Evolutionary conservation across 2,329 filamentous ascomycete species (phyloP).

Genomic region (Colletotrichum sp.): DNA sequence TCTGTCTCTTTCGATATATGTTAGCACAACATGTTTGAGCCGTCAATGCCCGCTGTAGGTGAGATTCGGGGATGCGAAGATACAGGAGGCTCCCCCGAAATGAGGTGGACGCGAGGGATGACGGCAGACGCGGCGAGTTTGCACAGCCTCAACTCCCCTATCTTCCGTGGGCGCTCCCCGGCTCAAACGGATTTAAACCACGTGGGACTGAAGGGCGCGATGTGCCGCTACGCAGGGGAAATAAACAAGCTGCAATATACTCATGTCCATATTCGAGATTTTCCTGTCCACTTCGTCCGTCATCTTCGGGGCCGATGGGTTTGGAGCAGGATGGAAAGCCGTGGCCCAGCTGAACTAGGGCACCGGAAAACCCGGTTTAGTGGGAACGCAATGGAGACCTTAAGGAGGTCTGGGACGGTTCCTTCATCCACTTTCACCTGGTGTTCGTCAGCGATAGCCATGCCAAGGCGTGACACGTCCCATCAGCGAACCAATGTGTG

Average conservation of each 20-base stretch:
- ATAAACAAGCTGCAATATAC: not conserved
- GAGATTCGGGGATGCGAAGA: not conserved
- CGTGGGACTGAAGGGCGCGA: not conserved
- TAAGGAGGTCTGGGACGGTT: not conserved
- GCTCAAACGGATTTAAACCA: not conserved
- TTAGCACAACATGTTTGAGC: not conserved
- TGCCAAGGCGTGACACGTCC: not conserved
- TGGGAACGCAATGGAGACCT: not conserved
- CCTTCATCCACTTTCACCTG: not conserved
- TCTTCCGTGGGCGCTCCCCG: not conserved
- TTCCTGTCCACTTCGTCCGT: not conserved
- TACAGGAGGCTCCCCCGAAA: not conserved
- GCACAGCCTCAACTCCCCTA: not conserved
- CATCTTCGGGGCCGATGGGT: not conserved
- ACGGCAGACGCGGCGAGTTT: not conserved
- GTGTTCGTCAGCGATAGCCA: not conserved
- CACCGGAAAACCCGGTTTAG: not conserved
- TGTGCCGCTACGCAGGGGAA: not conserved
- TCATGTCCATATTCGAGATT: not conserved
- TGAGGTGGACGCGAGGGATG: not conserved
- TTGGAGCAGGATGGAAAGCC: not conserved
- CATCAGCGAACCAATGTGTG: not conserved
- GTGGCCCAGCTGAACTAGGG: not conserved
- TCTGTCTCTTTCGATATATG: not conserved
- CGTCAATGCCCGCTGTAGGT: not conserved